Evolutionary conservation across 371 early-diverging fungal genomes (phyloP), one percentile per base, ranked within the genome.

Genomic region (Mucor sp.): DNA sequence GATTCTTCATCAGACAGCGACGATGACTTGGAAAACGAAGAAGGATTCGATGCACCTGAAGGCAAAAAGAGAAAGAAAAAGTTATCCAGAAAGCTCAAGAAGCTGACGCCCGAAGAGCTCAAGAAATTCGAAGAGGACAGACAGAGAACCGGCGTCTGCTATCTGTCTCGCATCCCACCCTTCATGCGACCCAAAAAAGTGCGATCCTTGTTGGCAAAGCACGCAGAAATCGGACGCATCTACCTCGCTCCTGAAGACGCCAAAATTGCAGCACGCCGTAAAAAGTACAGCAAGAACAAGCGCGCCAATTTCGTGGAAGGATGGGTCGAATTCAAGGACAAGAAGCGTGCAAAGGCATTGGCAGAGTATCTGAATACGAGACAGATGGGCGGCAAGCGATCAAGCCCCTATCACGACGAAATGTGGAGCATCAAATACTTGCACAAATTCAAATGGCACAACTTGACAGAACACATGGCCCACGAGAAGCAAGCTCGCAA

Each of bases 391-490:
- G 93, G 94, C 23, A 95, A 93, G 69, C 95, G 95, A 72, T 83
- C 89, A 59, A 87, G 84, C 60, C 81, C 80, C 61, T 95, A 92
- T 79, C 92, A 95, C 74, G 95, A 95, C 71, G 97, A 96, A 66
- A 77, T 96, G 68, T 99, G 98, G 99, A 97, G 92, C 74, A 88
- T 98, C 65, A 95, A 95, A 79, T 99, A 99, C 70, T 75, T 99
- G 50, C 93, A 95, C 33, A 92, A 92, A 65, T 99, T 99, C 83
- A 98, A 97, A 75, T 99, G 99, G 99, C 81, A 89, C 56, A 91
- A 99, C 72, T 77, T 99, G 65, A 94, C 94, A 3, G 99, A 97
- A 69, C 95, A 95, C 77, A 88, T 97, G 75, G 92, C 92, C 0
- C 91, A 93, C 69, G 92, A 94, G 75, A 86, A 86, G 58, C 87